phyloP scores from a whole-genome alignment of 2,329 filamentous ascomycete species.

The Exophiala oligosperma region DNA sequence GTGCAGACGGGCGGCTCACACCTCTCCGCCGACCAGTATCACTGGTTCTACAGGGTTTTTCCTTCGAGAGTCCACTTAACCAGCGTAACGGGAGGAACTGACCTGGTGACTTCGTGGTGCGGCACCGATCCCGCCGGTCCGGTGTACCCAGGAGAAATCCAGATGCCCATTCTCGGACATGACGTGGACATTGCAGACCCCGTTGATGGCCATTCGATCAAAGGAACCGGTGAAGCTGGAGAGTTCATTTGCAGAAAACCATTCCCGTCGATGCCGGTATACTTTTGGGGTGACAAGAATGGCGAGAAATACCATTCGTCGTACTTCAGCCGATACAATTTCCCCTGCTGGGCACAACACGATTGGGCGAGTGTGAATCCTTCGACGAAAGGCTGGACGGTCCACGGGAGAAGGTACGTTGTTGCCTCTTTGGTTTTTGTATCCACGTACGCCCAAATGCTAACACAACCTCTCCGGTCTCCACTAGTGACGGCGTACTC shows the following conservation, averaged over 20 bases:
- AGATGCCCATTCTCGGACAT: conserved; percentile 31
- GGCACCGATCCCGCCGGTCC: conserved; percentile 43
- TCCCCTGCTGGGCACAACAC: conserved; percentile 17
- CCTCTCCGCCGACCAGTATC: conserved; percentile 43
- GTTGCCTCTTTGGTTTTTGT: neutral
- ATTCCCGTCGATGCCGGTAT: conserved; percentile 8
- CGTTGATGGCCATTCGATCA: conserved; percentile 13
- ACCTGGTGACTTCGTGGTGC: conserved; percentile 39
- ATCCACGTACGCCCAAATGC: neutral
- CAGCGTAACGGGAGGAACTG: conserved; percentile 47
- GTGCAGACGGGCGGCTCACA: conserved; percentile 47
- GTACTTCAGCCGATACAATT: conserved; percentile 35
- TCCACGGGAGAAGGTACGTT: conserved; percentile 33
- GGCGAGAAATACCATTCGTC: conserved; percentile 48
- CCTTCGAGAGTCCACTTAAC: conserved; percentile 39
- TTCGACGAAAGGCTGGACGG: conserved; percentile 25
- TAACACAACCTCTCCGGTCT: neutral
- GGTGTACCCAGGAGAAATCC: conserved; percentile 46
- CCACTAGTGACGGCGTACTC: conserved; percentile 31
- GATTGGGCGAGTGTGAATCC: conserved; percentile 14
- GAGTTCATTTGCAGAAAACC: conserved; percentile 55
- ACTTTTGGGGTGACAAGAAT: conserved; percentile 3
- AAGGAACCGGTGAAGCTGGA: conserved; percentile 47
- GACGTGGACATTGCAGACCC: conserved; percentile 7
- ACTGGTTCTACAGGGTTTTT: conserved; percentile 47